Evolutionary conservation across 2,329 filamentous ascomycete genomes (phyloP).

Genomic region (Macroventuria anomochaeta): DNA sequence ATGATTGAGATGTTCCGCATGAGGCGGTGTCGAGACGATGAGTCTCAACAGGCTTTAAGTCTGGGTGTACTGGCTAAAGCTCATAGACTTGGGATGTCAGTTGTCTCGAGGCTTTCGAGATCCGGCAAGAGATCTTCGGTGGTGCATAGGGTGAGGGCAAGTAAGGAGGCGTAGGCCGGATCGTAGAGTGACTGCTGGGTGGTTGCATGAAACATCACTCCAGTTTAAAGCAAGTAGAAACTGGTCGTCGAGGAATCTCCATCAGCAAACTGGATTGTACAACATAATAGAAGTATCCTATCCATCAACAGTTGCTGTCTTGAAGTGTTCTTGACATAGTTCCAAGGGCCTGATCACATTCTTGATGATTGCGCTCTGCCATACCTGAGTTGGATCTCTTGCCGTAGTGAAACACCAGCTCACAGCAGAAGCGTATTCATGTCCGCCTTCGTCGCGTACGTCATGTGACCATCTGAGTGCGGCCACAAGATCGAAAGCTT

Average conservation of each 20-base stretch:
- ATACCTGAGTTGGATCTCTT: too few species aligned
- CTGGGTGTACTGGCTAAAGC: constrained; percentile 6
- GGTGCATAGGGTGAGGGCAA: background rate
- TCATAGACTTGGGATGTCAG: constrained; percentile 4
- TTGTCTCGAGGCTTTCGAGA: constrained; percentile 2
- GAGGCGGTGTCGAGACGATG: constrained; percentile 50
- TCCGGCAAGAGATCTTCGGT: background rate
- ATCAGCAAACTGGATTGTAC: background rate
- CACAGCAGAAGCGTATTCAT: too few species aligned
- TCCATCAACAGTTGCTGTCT: too few species aligned
- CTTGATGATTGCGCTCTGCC: too few species aligned
- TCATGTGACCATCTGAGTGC: too few species aligned
- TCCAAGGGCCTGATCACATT: too few species aligned
- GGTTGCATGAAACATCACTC: background rate
- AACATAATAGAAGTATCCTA: background rate
- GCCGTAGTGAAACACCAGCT: too few species aligned
- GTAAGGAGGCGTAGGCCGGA: background rate
- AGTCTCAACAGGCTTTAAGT: constrained; percentile 1
- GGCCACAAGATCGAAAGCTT: too few species aligned
- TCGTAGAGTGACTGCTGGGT: background rate
- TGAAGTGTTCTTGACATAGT: too few species aligned
- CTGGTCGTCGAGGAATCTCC: background rate
- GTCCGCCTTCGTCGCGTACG: too few species aligned
- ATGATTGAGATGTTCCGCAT: constrained; percentile 72
- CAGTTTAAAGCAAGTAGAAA: background rate